Conservation (phyloP, 202 grass and related monocot species). For the Zoysia matrella region DNA sequence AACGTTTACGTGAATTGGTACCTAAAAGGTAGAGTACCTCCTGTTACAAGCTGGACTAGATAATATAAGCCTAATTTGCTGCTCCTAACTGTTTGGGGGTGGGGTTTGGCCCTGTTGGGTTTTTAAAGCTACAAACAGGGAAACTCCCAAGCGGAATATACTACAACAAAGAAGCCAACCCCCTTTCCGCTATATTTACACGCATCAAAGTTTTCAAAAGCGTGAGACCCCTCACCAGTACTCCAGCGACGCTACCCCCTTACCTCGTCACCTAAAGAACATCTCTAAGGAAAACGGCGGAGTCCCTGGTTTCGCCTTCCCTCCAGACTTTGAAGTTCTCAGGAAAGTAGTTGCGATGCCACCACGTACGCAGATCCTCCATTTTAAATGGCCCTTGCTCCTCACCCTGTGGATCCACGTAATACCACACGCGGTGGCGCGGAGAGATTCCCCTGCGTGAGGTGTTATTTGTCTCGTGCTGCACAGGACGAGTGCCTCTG, state of each 20-base stretch:
- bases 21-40: too few species aligned
- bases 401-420: slow-evolving; percentile 57
- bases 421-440: slow-evolving; percentile 48
- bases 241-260: too few species aligned
- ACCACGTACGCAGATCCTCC: slow-evolving; percentile 38
- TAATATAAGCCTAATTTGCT: neutral
- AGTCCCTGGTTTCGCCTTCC: slow-evolving; percentile 42
- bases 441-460: too few species aligned
- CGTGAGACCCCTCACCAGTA: neutral
- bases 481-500: slow-evolving; percentile 13
- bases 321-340: slow-evolving; percentile 70
- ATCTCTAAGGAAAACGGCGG: slow-evolving; percentile 58
- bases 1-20: too few species aligned
- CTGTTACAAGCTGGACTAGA: too few species aligned
- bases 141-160: too few species aligned
- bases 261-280: slow-evolving; percentile 26
- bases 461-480: neutral
- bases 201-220: neutral
- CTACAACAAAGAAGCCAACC: neutral
- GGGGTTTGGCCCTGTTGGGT: neutral
- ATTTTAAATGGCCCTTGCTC: slow-evolving; percentile 69
- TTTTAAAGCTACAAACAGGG: neutral
- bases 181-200: neutral
- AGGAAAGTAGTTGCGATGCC: slow-evolving; percentile 40
- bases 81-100: neutral